Conservation (phyloP, 1,284 basidiomycete species). For the Cutaneotrichosporon dermatis region DNA sequence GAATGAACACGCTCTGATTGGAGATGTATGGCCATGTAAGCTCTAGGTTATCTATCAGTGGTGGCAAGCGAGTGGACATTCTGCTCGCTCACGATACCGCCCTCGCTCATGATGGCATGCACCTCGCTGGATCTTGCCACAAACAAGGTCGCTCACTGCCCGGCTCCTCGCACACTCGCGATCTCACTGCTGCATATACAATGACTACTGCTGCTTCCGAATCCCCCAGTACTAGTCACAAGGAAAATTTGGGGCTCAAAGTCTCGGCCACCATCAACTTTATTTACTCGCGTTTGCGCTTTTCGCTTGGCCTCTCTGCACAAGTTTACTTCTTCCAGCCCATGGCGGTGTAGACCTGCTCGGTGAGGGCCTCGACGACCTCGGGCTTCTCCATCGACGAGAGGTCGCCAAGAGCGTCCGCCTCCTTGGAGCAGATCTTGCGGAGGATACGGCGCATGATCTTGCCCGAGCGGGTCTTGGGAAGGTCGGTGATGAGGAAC, state of each 20-base stretch:
- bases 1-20: too few relatives aligned
- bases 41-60: too few relatives aligned
- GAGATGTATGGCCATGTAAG: too few relatives aligned
- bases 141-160: too few relatives aligned
- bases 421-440: slow-evolving; percentile 91
- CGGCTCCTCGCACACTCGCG: not conserved
- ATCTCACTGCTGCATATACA: slow-evolving; percentile 9
- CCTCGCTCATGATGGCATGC: too few relatives aligned
- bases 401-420: slow-evolving; percentile 87
- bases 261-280: not conserved
- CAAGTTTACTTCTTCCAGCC: slow-evolving; percentile 1
- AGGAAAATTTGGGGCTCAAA: not conserved
- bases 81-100: too few relatives aligned
- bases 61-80: too few relatives aligned
- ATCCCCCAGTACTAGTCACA: slow-evolving; percentile 1
- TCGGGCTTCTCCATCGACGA: slow-evolving; percentile 81
- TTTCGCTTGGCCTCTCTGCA: too few relatives aligned
- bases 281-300: not conserved
- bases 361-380: slow-evolving; percentile 59
- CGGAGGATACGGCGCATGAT: slow-evolving; percentile 90
- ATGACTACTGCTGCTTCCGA: slow-evolving; percentile 4
- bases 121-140: too few relatives aligned
- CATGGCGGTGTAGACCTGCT: slow-evolving; percentile 9
- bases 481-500: slow-evolving; percentile 77
- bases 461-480: slow-evolving; percentile 97